Base-by-base conservation (phyloP, 140 eudicot genomes). In the Ambrosia hybrid region DNA sequence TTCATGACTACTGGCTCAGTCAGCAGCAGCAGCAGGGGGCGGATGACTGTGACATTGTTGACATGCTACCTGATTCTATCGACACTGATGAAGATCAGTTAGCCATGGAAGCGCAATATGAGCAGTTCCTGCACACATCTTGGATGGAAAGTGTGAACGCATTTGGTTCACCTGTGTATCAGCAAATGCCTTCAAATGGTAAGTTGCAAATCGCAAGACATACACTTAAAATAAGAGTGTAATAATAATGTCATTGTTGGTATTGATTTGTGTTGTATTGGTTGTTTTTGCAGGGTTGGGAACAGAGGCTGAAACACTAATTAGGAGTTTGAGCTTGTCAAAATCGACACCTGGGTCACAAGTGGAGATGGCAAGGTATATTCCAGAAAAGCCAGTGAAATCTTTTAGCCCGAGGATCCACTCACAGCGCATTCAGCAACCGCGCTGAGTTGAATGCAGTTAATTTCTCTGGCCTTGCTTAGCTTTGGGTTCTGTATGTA, bases 1-100 rank as follows among this genome's bases (percentile, higher is more conserved):
- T 85, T 64, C 88, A 81, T 33, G 94, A 87, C 78, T 90, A 93
- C 78, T 93, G 98, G 98, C 83, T 93, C 33, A 87, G 85, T 83
- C 94, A 93, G 52, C 94, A 93, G 5, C 55, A 49, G 15, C 85
- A 81, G 81, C 96, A 87, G 65, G 89, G 78, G 4, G 94, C 84
- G 52, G 86, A 81, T 79, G 80, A 46, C 10, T 11, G 17, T 14
- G 85, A 89, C 62, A 79, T 90, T 60, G 78, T 57, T 63, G 88
- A 82, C 67, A 68, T 90, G 88, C 78, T 93, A 63, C 98, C 97
- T 0, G 98, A 90, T 67, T 75, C 80, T 3, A 87, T 93, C 41
- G 97, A 92, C 69, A 74, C 85, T 36, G 98, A 93, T 61, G 97
- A 93, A 13, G 98, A 93, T 61, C 64, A 82, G 68, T 72, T 84